Evolutionary conservation across 352 stramenopile species (phyloP).

Genomic region (Phytophthora chlamydospora): DNA sequence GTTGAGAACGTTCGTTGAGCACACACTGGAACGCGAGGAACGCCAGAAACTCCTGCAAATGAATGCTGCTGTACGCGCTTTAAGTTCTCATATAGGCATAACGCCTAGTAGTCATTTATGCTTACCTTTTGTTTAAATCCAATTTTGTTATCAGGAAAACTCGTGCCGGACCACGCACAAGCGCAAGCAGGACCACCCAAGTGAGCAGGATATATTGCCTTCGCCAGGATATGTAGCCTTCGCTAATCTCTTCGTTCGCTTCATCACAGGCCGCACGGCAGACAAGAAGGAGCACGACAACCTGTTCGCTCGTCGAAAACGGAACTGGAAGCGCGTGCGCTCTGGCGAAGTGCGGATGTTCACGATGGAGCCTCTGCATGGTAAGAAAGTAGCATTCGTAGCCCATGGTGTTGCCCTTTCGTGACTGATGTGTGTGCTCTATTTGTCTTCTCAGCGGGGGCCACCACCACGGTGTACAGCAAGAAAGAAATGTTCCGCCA

Average conservation of each 20-base stretch:
- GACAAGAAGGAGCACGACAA: slow-evolving; percentile 82
- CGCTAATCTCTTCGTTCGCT: neutral
- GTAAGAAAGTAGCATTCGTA: slow-evolving; percentile 25
- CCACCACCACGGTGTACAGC: slow-evolving; percentile 78
- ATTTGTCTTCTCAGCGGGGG: slow-evolving; percentile 48
- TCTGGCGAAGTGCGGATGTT: slow-evolving; percentile 78
- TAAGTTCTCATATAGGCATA: neutral
- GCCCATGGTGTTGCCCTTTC: neutral
- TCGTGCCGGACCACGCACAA: slow-evolving; percentile 66
- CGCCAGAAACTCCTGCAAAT: slow-evolving; percentile 58
- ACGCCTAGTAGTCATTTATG: no score
- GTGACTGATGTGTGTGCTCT: slow-evolving; percentile 28
- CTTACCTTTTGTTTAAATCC: no score
- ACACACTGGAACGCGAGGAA: slow-evolving; percentile 68
- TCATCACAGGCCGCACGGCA: slow-evolving; percentile 52
- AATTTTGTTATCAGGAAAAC: slow-evolving; percentile 34
- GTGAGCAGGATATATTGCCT: slow-evolving; percentile 44
- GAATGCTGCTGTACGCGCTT: slow-evolving; percentile 36
- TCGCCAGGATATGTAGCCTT: neutral
- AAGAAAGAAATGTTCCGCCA: slow-evolving; percentile 78
- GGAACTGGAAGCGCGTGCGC: slow-evolving; percentile 78
- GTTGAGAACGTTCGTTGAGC: slow-evolving; percentile 72
- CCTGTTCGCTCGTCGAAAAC: slow-evolving; percentile 72
- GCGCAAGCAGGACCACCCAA: slow-evolving; percentile 72
- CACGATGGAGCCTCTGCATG: slow-evolving; percentile 69